Evolutionary conservation across 306 rosid species (phyloP).

Genomic region (Aeschynomene evenia): DNA sequence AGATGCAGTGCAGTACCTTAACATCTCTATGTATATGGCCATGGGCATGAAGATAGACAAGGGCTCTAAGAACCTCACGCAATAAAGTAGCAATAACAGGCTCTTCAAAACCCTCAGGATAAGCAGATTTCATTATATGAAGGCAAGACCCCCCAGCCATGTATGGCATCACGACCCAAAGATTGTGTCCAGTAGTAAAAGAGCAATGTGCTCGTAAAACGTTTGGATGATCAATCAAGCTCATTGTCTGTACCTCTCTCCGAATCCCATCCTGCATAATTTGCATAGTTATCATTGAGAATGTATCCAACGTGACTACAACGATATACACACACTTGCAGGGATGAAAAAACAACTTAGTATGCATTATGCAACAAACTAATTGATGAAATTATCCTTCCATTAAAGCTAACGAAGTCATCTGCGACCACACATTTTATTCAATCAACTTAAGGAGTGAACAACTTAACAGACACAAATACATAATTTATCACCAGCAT

Average conservation of each 20-base stretch:
- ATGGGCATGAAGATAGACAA: slow-evolving; percentile 89
- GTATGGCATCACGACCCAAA: slow-evolving; percentile 99
- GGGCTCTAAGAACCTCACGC: slow-evolving; percentile 92
- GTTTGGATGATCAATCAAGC: slow-evolving; percentile 83
- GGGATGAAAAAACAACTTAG: neutral
- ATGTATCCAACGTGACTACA: neutral
- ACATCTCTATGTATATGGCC: slow-evolving; percentile 98
- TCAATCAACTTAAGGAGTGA: slow-evolving; percentile 1
- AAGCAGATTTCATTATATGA: slow-evolving; percentile 83
- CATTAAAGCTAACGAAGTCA: slow-evolving; percentile 18
- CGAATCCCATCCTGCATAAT: slow-evolving; percentile 88
- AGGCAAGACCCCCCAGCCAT: slow-evolving; percentile 99
- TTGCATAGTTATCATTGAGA: slow-evolving; percentile 25
- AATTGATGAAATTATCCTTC: slow-evolving; percentile 11
- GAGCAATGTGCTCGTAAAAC: slow-evolving; percentile 88
- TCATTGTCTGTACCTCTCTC: slow-evolving; percentile 88
- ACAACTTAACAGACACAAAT: slow-evolving; percentile 14
- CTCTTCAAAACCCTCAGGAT: slow-evolving; percentile 91
- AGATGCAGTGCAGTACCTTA: slow-evolving; percentile 55
- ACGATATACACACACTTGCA: neutral
- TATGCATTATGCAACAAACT: slow-evolving; percentile 8
- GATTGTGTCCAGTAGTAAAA: slow-evolving; percentile 82
- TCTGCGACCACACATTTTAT: slow-evolving; percentile 2
- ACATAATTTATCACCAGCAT: slow-evolving; percentile 25
- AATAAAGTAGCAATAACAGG: slow-evolving; percentile 83